These are phyloP conservation scores for Trichothecium sympodiale DNA, from an alignment of 2,329 filamentous ascomycete species.

Conservation along the genomic window DNA sequence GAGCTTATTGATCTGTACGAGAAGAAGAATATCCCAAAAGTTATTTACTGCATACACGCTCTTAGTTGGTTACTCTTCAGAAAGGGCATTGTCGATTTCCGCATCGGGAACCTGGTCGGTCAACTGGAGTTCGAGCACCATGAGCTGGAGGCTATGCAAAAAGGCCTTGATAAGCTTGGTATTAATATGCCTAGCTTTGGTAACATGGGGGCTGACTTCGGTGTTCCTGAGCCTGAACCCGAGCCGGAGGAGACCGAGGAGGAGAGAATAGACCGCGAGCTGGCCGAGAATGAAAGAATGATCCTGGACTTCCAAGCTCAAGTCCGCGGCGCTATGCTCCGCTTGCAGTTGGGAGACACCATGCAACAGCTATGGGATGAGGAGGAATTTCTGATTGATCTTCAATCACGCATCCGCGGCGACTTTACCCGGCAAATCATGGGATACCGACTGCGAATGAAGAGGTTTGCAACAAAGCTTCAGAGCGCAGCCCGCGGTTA, in stretches of 20 bases:
- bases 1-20: conserved; percentile 97
- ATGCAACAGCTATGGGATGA: conserved; percentile 89
- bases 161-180: conserved; percentile 90
- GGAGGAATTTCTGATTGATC: conserved; percentile 65
- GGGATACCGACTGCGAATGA: conserved; percentile 74
- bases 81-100: conserved; percentile 88
- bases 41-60: conserved; percentile 97
- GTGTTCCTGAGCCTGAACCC: conserved; percentile 60
- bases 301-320: conserved; percentile 81
- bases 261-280: conserved; percentile 71
- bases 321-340: conserved; percentile 66
- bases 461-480: conserved; percentile 63
- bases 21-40: conserved; percentile 98
- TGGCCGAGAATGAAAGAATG: conserved; percentile 61
- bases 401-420: conserved; percentile 80
- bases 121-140: conserved; percentile 97
- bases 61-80: conserved; percentile 95
- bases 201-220: conserved; percentile 93
- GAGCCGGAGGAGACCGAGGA: conserved; percentile 83
- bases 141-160: conserved; percentile 93
- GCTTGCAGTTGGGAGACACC: conserved; percentile 63
- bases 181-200: conserved; percentile 96
- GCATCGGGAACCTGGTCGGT: conserved; percentile 91
- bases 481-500: conserved; percentile 73
- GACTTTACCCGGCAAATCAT: conserved; percentile 78